Evolutionary conservation across 1,284 basidiomycete genomes (phyloP).

Genomic region (Meripilus lineatus): DNA sequence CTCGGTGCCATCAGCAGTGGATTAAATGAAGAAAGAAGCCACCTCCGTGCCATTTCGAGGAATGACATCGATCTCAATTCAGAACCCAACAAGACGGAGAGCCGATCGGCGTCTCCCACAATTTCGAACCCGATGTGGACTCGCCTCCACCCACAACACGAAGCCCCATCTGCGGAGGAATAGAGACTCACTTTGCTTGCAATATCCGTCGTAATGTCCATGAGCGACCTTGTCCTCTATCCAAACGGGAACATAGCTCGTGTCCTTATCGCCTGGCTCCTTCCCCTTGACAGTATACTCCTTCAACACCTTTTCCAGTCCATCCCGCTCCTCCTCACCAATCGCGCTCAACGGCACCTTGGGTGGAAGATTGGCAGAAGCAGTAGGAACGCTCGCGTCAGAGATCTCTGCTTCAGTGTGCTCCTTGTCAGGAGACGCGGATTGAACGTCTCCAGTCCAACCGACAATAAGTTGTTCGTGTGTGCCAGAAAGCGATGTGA

Average conservation of each 20-base stretch:
- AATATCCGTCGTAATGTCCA: constrained; percentile 96
- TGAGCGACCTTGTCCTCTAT: constrained; percentile 87
- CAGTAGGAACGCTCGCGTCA: background rate
- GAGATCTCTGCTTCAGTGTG: background rate
- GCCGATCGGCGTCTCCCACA: no score
- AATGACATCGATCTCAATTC: no score
- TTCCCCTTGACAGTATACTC: constrained; percentile 41
- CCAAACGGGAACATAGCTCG: constrained; percentile 87
- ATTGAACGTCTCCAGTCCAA: constrained; percentile 86
- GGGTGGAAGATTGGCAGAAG: background rate
- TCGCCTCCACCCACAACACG: no score
- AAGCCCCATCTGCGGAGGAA: no score
- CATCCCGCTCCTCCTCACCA: constrained; percentile 51
- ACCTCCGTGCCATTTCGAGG: no score
- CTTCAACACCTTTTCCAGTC: constrained; percentile 62
- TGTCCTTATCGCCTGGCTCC: constrained; percentile 46
- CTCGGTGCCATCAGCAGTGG: no score
- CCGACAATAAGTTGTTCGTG: constrained; percentile 92
- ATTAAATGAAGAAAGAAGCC: no score
- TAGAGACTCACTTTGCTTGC: constrained; percentile 81
- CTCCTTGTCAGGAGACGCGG: constrained; percentile 24
- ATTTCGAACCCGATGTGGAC: no score
- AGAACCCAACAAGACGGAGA: no score
- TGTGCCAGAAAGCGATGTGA: constrained; percentile 75
- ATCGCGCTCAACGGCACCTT: constrained; percentile 51